Evolutionary conservation across 2,329 filamentous ascomycete species (phyloP), one percentile per base, ranked within the genome.

Genomic region (Thielaviopsis ethacetica): DNA sequence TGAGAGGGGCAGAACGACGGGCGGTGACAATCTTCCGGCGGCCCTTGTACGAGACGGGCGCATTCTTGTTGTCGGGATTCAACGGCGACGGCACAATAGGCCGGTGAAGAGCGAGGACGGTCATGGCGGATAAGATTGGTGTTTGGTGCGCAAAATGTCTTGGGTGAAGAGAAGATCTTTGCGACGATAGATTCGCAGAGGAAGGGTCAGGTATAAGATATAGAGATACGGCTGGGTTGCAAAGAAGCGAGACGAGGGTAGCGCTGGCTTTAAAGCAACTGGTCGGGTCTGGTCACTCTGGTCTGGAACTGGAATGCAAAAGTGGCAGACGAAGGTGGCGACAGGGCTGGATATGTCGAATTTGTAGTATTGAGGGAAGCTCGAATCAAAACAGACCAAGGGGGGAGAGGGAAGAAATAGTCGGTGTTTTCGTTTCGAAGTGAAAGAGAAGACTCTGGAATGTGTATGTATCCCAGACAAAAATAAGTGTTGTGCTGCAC

Each of bases 41-140:
- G 21, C 41, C 41, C 53, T 58, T 61, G 24, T 21, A 57, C n/a
- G 56, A 47, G 22, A 49, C 34, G 27, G 38, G 10, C 15, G 38
- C 34, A 30, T 30, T 26, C 51, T 56, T 59, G 60, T 53, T 57
- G 19, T 57, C 27, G 4, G 60, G 60, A 54, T 62, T 62, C n/a
- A 62, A 54, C 21, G 60, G 60, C n/a, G 60, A 62, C 7, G 60
- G 51, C 49, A 62, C 54, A 10, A 56, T 34, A 19, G 60, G 60
- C 47, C 60, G 53, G 54, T 61, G 53, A 21, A 61, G 57, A 26
- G 38, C 34, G 56, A 59, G 17, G 56, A 55, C 38, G 22, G 54
- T 22, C 49, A 54, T 61, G 47, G 53, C 41, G 27, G 10, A 22
- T 30, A 53, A 27, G n/a, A 27, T 7, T 52, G 58, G 58, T 52